Evolutionary conservation across 441 rosid genomes (phyloP), one percentile per base, ranked within the genome.

Genomic region (Euphorbia schlechtendalii): DNA sequence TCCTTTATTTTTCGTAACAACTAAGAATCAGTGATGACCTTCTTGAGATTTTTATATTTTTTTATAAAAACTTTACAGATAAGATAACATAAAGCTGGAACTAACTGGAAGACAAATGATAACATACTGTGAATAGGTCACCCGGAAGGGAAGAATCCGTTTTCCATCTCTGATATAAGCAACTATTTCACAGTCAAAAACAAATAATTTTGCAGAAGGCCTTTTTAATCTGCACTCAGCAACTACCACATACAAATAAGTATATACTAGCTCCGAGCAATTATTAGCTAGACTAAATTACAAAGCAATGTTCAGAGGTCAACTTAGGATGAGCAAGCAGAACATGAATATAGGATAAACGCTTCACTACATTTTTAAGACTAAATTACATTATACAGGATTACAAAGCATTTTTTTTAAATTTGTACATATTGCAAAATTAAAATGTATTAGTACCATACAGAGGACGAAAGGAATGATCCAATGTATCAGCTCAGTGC

Each of bases 121-220:
- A 17, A 22, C 40, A 28, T n/a, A 28, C 3, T 9, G 56, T 46
- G 13, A 21, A 32, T 34, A 64, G 3, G n/a, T 68, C 79, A 94
- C 99, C 99, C 89, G 97, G 75, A 90, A 94, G 60, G 96, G 92
- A 38, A 94, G 82, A 74, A 94, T 94, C 74, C 81, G 89, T 63
- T 73, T 74, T 63, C 83, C 85, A 64, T 74, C 94, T 61, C 85
- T 75, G 68, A 87, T 95, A 59, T 80, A 89, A 76, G 90, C 99
- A 76, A 90, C 97, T 76, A 94, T 76, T 75, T 90, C 99, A 60
- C 97, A 87, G 64, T 90, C 99, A 76, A 90, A 66, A 74, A 90
- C 85, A 77, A 94, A 94, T 49, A 93, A 89, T 60, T 68, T 82
- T 58, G 83, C 88, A 27, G 80, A 77, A 0, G 87, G 62, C 77